phyloP scores from a whole-genome alignment of 2,329 filamentous ascomycete species.

The Pyricularia pennisetigena region DNA sequence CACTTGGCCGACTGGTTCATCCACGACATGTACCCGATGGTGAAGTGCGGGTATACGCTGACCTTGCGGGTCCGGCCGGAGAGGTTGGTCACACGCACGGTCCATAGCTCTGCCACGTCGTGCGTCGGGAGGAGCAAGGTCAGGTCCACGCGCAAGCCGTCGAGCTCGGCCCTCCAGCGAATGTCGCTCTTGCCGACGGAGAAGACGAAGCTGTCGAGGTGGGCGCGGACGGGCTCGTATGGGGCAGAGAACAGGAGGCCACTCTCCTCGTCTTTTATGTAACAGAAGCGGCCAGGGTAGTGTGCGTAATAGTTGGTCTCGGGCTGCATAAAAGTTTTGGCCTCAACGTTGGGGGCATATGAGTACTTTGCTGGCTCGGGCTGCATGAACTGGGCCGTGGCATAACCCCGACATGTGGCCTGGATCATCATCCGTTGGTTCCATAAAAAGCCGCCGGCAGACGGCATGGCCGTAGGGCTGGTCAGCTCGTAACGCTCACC shows the following conservation, averaged over 20 bases:
- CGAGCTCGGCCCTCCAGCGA: constrained; percentile 40
- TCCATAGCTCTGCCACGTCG: constrained; percentile 47
- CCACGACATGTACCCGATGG: constrained; percentile 52
- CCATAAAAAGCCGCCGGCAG: constrained; percentile 47
- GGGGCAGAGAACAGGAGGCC: constrained; percentile 40
- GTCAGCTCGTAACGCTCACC: constrained; percentile 45
- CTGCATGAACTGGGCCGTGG: constrained; percentile 50
- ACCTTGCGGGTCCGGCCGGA: constrained; percentile 32
- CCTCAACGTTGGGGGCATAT: constrained; percentile 47
- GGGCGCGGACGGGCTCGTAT: constrained; percentile 41
- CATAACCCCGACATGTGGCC: constrained; percentile 47
- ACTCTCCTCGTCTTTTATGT: constrained; percentile 41
- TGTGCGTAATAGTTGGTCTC: constrained; percentile 50
- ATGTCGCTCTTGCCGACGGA: constrained; percentile 46
- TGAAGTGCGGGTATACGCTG: constrained; percentile 46
- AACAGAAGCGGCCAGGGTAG: constrained; percentile 49
- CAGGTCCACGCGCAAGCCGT: constrained; percentile 42
- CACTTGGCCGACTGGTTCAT: constrained; percentile 50
- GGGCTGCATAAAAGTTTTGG: constrained; percentile 51
- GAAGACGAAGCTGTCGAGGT: constrained; percentile 37
- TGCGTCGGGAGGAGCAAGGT: constrained; percentile 38
- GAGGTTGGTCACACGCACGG: constrained; percentile 39
- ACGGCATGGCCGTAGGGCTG: constrained; percentile 44
- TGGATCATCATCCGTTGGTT: constrained; percentile 54
- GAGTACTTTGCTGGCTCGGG: constrained; percentile 50